These are phyloP conservation scores for Collybia mongolica DNA, from an alignment of 768 basidiomycete species.

Conservation along the genomic window DNA sequence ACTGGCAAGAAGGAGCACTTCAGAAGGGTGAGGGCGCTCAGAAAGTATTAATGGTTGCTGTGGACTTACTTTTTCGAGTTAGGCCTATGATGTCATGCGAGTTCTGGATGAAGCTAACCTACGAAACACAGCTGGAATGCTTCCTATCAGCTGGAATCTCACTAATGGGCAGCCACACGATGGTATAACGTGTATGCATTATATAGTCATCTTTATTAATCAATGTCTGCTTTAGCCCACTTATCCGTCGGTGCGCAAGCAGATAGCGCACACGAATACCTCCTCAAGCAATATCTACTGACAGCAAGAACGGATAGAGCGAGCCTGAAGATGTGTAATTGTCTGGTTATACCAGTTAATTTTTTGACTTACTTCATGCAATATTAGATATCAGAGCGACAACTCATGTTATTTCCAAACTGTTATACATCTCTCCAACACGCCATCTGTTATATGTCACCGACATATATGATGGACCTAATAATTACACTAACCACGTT, in stretches of 20 bases:
- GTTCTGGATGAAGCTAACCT: constrained; percentile 47
- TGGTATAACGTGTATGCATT: constrained; percentile 33
- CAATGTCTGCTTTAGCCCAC: constrained; percentile 26
- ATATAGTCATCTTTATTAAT: background rate
- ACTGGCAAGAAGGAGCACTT: constrained; percentile 69
- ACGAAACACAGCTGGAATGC: constrained; percentile 54
- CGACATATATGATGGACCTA: constrained; percentile 34
- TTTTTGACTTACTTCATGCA: constrained; percentile 1
- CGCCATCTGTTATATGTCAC: constrained; percentile 71
- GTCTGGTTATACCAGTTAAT: background rate
- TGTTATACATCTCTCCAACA: constrained; percentile 66
- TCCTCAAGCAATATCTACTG: constrained; percentile 71
- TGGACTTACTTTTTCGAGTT: background rate
- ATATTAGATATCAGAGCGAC: constrained; percentile 58
- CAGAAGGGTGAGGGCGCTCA: constrained; percentile 42
- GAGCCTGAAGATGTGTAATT: constrained; percentile 64
- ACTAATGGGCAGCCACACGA: constrained; percentile 41
- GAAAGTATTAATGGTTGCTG: background rate
- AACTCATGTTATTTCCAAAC: constrained; percentile 57
- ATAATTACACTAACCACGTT: constrained; percentile 38
- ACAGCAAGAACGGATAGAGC: constrained; percentile 59
- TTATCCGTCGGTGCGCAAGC: constrained; percentile 65
- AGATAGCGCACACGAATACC: constrained; percentile 78
- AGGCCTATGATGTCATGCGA: constrained; percentile 52
- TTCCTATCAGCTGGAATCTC: constrained; percentile 59